Conservation (phyloP, 768 basidiomycete genomes). For the Nidularia sp. region DNA sequence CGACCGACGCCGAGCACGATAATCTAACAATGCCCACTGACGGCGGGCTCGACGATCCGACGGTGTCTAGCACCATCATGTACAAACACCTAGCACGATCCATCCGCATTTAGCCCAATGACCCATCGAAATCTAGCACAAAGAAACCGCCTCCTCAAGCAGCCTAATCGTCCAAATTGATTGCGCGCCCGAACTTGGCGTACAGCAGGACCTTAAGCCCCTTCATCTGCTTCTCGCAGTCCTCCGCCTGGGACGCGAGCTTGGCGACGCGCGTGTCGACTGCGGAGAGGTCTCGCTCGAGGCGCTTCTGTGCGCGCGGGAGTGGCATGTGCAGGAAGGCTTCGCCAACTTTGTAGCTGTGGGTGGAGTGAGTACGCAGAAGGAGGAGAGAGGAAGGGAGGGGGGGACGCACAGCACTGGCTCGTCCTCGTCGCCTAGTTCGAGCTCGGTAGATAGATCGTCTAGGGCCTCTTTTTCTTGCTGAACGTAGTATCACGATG, state of each 20-base stretch:
- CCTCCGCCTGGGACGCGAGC: constrained; percentile 48
- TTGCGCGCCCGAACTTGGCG: constrained; percentile 89
- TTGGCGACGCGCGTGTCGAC: constrained; percentile 52
- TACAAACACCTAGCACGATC: too few species aligned
- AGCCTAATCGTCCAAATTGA: constrained; percentile 80
- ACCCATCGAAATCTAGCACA: too few species aligned
- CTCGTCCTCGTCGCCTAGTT: constrained; percentile 84
- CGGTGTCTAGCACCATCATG: too few species aligned
- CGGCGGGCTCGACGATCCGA: too few species aligned
- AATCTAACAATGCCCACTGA: too few species aligned
- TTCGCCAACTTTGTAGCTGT: constrained; percentile 89
- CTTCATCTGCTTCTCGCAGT: constrained; percentile 75
- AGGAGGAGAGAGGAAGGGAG: background rate
- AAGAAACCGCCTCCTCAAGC: too few species aligned
- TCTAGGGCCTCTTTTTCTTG: constrained; percentile 94
- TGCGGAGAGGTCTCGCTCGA: constrained; percentile 64
- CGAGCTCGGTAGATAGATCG: constrained; percentile 83
- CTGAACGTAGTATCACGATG: constrained; percentile 30
- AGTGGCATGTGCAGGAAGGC: constrained; percentile 80
- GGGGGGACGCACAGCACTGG: constrained; percentile 58
- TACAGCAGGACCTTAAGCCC: constrained; percentile 76
- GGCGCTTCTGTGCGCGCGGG: constrained; percentile 60
- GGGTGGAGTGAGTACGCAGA: background rate
- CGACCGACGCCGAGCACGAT: too few species aligned
- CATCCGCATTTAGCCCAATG: too few species aligned